Base-by-base conservation (phyloP, 768 basidiomycete species). In the Amanita exitialis region DNA sequence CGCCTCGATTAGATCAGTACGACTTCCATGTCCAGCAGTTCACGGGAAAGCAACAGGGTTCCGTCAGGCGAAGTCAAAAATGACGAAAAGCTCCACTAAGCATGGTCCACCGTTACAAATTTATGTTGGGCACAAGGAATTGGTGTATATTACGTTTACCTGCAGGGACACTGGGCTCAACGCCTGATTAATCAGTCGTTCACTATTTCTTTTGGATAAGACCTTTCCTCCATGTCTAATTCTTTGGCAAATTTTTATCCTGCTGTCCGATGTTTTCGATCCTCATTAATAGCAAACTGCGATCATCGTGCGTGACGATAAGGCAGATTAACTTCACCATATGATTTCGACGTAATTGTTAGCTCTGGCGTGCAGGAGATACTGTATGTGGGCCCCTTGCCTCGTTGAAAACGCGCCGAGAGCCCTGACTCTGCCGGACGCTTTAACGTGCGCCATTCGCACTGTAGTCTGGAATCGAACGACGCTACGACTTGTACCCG, bases 1-100 rank as follows among this genome's bases (percentile, higher is more conserved):
- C 66, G 66, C 45, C 62, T 60, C 38, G 68, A 69, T 49, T 66
- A 69, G 47, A 64, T 62, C 42, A 73, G 70, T 52, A 69, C 59
- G 47, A 64, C 68, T 5, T 74, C 74, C 30, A 62, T 65, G 15
- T 71, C 72, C 34, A 72, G 69, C 56, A 64, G 66, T 53, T 72
- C 73, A 38, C 67, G 64, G 36, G 60, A 69, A 48, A 72, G 69
- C 58, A 68, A 64, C 32, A 71, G 68, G 57, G 60, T 59, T 51
- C 68, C 69, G 16, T 68, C 70, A 7, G 66, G 66, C 23, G 69
- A 71, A 25, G 61, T 64, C 38, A 58, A 61, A 34, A 59, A 62
- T 20, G 54, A 57, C 30, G 51, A 56, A 21, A 23, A 13, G 46
- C 32, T 21, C 52, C 64, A 57, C 32, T 62, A 63, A 23, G 64